phyloP scores from a whole-genome alignment of 148 eudicot species.

The Nepenthes mirabilis region DNA sequence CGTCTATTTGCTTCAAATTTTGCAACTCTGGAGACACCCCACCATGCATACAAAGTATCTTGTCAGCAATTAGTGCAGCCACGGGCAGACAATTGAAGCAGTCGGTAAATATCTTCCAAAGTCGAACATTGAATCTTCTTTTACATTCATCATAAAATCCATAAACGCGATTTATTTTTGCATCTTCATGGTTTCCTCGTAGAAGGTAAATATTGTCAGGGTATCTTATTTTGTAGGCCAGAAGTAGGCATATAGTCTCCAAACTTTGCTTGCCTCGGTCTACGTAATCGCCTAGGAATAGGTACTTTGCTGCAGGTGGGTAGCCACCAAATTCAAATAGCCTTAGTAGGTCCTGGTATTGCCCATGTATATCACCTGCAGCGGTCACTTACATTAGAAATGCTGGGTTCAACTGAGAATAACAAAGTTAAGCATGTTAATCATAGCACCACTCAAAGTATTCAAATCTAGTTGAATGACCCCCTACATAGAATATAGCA shows the following conservation, averaged over 20 bases:
- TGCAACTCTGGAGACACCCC: constrained; percentile 72
- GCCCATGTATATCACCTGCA: constrained; percentile 89
- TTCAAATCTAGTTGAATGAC: too few relatives aligned
- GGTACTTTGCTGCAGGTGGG: constrained; percentile 75
- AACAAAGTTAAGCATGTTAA: too few relatives aligned
- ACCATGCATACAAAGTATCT: constrained; percentile 88
- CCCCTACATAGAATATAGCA: too few relatives aligned
- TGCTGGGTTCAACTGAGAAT: too few relatives aligned
- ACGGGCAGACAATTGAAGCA: constrained; percentile 90
- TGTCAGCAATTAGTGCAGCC: constrained; percentile 71
- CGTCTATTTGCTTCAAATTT: constrained; percentile 50
- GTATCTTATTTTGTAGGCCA: constrained; percentile 81
- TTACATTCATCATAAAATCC: constrained; percentile 94
- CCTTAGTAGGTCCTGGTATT: constrained; percentile 74
- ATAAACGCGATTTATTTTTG: constrained; percentile 76
- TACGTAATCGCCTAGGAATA: constrained; percentile 87
- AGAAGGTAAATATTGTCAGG: constrained; percentile 60
- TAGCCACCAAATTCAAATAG: constrained; percentile 77
- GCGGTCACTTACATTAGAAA: constrained; percentile 11
- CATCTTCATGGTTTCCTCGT: constrained; percentile 92
- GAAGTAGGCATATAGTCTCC: constrained; percentile 79
- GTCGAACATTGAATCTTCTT: constrained; percentile 82
- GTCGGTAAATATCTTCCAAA: constrained; percentile 95
- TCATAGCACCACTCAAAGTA: too few relatives aligned
- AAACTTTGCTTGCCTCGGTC: constrained; percentile 90